Evolutionary conservation across 2,329 filamentous ascomycete genomes (phyloP).

Genomic region (Dothistroma septosporum): DNA sequence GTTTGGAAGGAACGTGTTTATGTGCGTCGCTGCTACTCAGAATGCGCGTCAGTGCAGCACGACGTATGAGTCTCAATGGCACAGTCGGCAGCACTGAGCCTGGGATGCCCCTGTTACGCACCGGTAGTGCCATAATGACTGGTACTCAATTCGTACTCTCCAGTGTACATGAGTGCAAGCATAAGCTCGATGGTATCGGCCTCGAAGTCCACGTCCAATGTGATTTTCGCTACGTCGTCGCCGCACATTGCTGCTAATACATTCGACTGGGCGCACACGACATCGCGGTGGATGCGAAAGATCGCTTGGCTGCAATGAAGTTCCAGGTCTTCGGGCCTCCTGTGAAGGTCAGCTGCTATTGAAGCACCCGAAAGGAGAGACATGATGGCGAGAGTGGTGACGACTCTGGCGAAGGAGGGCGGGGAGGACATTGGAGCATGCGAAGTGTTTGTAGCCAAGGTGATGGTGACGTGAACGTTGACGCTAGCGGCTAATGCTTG

Average conservation of each 20-base stretch:
- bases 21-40: too few relatives aligned
- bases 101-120: neutral
- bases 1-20: too few relatives aligned
- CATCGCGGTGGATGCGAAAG: constrained; percentile 14
- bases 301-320: constrained; percentile 11
- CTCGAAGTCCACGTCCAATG: constrained; percentile 7
- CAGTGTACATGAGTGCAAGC: constrained; percentile 19
- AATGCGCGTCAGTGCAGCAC: too few relatives aligned
- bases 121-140: neutral
- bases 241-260: constrained; percentile 12
- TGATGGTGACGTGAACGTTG: neutral
- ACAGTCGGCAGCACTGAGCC: neutral
- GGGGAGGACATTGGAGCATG: neutral
- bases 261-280: constrained; percentile 15
- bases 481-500: neutral
- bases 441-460: neutral
- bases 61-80: neutral
- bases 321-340: constrained; percentile 11
- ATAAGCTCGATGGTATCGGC: constrained; percentile 14
- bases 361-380: neutral
- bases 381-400: neutral
- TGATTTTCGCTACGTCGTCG: constrained; percentile 4
- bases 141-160: constrained; percentile 8
- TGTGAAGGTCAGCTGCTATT: neutral
- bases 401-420: too few relatives aligned